Evolutionary conservation across 192 early-diverging fungal species (phyloP).

Genomic region (Chytriomyces hyalinus): DNA sequence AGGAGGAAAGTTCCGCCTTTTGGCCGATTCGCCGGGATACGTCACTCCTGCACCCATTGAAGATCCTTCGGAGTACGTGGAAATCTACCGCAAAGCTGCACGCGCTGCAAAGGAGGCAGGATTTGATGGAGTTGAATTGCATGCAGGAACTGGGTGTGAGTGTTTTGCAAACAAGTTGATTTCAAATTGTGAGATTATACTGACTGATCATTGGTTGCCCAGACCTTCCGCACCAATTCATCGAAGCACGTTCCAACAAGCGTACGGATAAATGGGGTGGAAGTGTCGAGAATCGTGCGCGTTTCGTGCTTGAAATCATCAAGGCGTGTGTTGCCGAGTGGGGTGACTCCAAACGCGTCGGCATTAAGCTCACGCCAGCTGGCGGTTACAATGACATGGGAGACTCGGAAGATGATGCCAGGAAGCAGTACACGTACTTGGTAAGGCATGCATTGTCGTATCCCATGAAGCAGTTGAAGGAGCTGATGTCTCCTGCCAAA

Average conservation of each 20-base stretch:
- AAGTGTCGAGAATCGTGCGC: conserved; percentile 79
- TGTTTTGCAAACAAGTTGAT: neutral
- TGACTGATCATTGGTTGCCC: neutral
- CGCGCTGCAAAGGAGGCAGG: neutral
- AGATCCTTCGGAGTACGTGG: conserved; percentile 33
- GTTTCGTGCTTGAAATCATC: conserved; percentile 40
- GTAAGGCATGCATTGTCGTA: neutral
- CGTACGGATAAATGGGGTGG: conserved; percentile 87
- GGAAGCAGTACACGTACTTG: conserved; percentile 38
- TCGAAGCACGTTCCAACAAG: neutral
- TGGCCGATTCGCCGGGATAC: conserved; percentile 35
- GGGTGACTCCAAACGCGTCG: too few species aligned
- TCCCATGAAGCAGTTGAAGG: neutral
- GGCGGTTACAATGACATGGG: conserved; percentile 49
- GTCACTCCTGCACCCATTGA: conserved; percentile 31
- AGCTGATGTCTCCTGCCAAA: neutral
- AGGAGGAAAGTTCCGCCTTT: conserved; percentile 35
- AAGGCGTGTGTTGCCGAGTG: conserved; percentile 45
- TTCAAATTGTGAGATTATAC: neutral
- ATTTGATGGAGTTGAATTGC: too few species aligned
- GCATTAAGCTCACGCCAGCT: neutral
- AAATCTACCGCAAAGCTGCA: conserved; percentile 15
- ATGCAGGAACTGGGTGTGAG: neutral
- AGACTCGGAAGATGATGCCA: conserved; percentile 23
- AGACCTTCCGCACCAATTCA: conserved; percentile 34